Conservation (phyloP, 768 basidiomycete genomes). For the Pilatotrama ljubarskyi region DNA sequence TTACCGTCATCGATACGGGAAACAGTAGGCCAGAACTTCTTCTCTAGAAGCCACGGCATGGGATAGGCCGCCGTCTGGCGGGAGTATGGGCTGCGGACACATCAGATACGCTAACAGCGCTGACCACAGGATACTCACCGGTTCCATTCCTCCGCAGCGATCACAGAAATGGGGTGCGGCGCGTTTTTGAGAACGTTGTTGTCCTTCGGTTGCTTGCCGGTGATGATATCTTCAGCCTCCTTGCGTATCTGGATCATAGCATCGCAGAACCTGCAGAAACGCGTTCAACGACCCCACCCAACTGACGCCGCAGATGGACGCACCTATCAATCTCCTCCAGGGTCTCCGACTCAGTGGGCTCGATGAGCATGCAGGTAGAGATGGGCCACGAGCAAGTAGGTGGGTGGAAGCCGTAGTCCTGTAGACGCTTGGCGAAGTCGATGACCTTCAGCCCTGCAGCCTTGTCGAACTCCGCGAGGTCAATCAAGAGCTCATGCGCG, state of each 20-base stretch:
- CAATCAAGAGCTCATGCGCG: conserved; percentile 94
- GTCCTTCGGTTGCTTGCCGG: conserved; percentile 85
- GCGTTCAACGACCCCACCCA: not conserved
- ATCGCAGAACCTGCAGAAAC: conserved; percentile 80
- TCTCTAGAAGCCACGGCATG: conserved; percentile 74
- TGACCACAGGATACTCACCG: conserved; percentile 46
- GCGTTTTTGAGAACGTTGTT: conserved; percentile 94
- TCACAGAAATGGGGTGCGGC: conserved; percentile 81
- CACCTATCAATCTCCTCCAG: conserved; percentile 90
- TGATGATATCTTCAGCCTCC: conserved; percentile 85
- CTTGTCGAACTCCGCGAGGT: conserved; percentile 94
- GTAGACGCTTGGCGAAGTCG: conserved; percentile 95
- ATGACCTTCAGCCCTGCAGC: conserved; percentile 86
- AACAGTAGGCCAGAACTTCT: conserved; percentile 97
- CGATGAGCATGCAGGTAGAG: conserved; percentile 95
- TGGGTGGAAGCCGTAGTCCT: conserved; percentile 94
- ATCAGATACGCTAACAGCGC: not conserved
- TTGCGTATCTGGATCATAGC: conserved; percentile 96
- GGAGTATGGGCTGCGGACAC: conserved; percentile 70
- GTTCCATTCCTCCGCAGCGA: conserved; percentile 84
- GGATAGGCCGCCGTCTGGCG: conserved; percentile 92
- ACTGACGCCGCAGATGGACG: conserved; percentile 9
- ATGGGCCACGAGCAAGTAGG: conserved; percentile 99
- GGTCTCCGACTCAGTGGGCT: conserved; percentile 95
- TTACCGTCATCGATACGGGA: conserved; percentile 91